Evolutionary conservation across 306 rosid species (phyloP), one percentile per base, ranked within the genome.

Genomic region (Lagenaria siceraria): DNA sequence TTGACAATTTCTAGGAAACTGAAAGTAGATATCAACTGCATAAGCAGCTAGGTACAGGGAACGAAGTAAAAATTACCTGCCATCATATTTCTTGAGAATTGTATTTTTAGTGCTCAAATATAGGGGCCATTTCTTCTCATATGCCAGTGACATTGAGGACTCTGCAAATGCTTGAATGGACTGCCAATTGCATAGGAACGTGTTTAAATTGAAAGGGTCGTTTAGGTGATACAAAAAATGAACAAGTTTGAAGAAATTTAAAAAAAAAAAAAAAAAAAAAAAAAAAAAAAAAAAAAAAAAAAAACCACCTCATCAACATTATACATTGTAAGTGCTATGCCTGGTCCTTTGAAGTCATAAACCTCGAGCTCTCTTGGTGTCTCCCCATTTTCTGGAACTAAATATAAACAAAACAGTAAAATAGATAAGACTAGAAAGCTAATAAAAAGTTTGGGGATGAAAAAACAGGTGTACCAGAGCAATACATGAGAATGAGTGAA

Each of bases 51-150:
- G 64, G 25, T 22, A 35, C 66, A 33, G 24, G 27, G 64, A 21
- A 77, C 40, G 15, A 62, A 64, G 42, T 19, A 80, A 82, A 25
- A 64, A 76, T 81, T 83, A 95, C 99, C 99, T 95, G 87, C 99
- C 99, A 82, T 95, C 99, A 71, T 95, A 92, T 88, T 87, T 88
- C 87, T 92, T 95, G 74, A 95, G 96, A 84, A 92, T 95, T 38
- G 99, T 95, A 82, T 95, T 95, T 80, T 92, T 95, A 84, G 98
- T 92, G 87, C 98, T 95, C 84, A 92, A 84, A 85, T 95, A 96
- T 38, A 96, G 91, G 38, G 99, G 99, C 97, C 90, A 96, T 81
- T 89, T 96, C 90, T 96, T 92, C 76, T 84, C 77, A 85, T 88
- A 88, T 58, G 99, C 99, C 64, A 85, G 48, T 21, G 90, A 78